Evolutionary conservation across 2,329 filamentous ascomycete species (phyloP), one percentile per base, ranked within the genome.

Genomic region (Fusarium nodosum): DNA sequence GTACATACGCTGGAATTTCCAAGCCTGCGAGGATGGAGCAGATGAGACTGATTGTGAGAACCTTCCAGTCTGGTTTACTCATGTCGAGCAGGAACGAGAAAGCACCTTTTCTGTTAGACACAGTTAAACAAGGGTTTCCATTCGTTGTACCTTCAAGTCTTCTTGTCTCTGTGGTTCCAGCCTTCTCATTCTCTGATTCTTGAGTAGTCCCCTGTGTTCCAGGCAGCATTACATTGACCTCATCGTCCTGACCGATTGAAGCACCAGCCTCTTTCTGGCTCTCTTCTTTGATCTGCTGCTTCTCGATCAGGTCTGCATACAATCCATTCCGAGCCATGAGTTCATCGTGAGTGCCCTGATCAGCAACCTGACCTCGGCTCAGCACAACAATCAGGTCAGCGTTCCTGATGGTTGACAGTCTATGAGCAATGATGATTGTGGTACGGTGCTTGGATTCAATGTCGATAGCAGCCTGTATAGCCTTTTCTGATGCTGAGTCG

Each of bases 371-470:
- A 0, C 90, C 90, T 50, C 86, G 81, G 8, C 86, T 81, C 72
- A 92, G 80, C 4, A 92, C 89, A 7, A 91, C 80, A 50, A 92
- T 92, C 55, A 87, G 85, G 66, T 91, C 86, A 0, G 90, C 90
- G 54, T 86, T 82, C 67, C 84, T 85, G 59, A 89, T 85, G 0
- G 87, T 89, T 0, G 85, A 85, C 2, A 90, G 78, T 1, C 87
- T 80, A 77, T 90, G 88, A 1, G 90, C 89, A 60, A 92, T 90
- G 15, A 88, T 84, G 53, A 92, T 86, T 0, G 89, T 90, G 0
- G 90, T 92, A 20, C 88, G 72, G 4, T 75, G 75, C 10, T 65
- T 52, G 61, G 78, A 64, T 60, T 82, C 71, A 60, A 73, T 64
- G 64, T 80, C 77, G 7, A 85, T 75, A 2, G 80, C 79, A 1